These are phyloP conservation scores for Solanum appendiculatum DNA, from an alignment of 257 asterid species.

Conservation along the genomic window DNA sequence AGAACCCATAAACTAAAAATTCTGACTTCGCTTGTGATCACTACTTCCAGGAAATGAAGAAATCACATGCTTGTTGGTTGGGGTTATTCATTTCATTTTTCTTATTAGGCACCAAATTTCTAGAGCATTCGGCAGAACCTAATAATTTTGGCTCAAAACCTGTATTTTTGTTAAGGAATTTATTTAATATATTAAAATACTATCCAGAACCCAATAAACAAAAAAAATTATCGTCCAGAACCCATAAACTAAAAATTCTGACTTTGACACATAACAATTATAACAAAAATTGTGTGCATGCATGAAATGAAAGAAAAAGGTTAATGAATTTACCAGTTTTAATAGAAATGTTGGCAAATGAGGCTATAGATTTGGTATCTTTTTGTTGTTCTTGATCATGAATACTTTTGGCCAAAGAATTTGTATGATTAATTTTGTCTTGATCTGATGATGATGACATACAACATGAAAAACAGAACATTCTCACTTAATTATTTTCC, in stretches of 20 bases:
- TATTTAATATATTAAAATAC: background rate
- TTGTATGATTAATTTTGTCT: background rate
- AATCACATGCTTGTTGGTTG: background rate
- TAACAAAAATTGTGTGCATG: background rate
- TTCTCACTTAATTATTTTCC: background rate
- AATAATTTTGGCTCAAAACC: background rate
- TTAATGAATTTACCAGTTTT: constrained; percentile 31
- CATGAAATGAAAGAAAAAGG: background rate
- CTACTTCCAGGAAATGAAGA: background rate
- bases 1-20: background rate
- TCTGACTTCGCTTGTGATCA: background rate
- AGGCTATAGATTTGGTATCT: constrained; percentile 37
- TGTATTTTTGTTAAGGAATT: background rate
- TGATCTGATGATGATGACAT: background rate
- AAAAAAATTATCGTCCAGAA: background rate
- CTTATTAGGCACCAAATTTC: background rate
- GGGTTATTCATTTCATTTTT: background rate
- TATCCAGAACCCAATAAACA: background rate
- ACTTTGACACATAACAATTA: background rate
- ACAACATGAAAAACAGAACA: constrained; percentile 12
- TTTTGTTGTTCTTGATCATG: constrained; percentile 9
- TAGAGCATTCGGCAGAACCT: background rate
- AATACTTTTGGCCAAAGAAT: constrained; percentile 15
- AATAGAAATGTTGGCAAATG: constrained; percentile 42
- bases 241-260: background rate